Base-by-base conservation (phyloP, 2,329 filamentous ascomycete genomes). In the Pseudogymnoascus sp. region DNA sequence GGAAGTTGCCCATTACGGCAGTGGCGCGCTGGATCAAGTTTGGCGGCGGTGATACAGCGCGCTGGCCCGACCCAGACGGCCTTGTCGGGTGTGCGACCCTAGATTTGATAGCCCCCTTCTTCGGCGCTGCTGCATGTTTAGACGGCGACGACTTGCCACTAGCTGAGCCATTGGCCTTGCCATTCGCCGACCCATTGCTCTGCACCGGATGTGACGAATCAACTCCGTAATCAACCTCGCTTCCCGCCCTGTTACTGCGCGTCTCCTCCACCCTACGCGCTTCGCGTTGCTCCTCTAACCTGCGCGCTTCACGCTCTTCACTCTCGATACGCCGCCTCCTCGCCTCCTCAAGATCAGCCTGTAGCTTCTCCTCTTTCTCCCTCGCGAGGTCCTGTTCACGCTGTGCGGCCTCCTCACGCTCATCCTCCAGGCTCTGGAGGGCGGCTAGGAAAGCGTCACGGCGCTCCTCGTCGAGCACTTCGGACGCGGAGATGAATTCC, bases 381-480 rank as follows among this genome's bases (percentile, higher is more conserved):
- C 77, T 75, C 61, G 76, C 76, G 68, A 79, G 86, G 75, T 81
- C 88, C 68, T 67, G 85, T 71, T 81, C 90, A 76, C 71, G 81
- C 12, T 81, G 77, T 63, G 84, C 79, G 66, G 87, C 86, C n/a
- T 86, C 84, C 63, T 87, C 85, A 61, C 87, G 90, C 70, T 96
- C 92, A 66, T 96, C 92, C 68, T 89, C 88, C 30, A 97, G 78
- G 60, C 85, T 87, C 71, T 95, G 86, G 14, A 97, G 79, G 4
- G 92, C 93, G 68, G 93, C 88, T 14, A 96, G 76, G 72, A 97
- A 97, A 0, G 90, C 87, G 68, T 97, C 91, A 65, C 90, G 86
- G 47, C 90, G 85, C 76, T 97, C 94, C 59, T 97, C 93, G 72
- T 97, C 93, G 1, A 99, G 81, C 25, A 96, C 85, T 54, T 93